Evolutionary conservation across 1,139 yeast genomes (phyloP).

Genomic region (Nakaseomyces sp.): DNA sequence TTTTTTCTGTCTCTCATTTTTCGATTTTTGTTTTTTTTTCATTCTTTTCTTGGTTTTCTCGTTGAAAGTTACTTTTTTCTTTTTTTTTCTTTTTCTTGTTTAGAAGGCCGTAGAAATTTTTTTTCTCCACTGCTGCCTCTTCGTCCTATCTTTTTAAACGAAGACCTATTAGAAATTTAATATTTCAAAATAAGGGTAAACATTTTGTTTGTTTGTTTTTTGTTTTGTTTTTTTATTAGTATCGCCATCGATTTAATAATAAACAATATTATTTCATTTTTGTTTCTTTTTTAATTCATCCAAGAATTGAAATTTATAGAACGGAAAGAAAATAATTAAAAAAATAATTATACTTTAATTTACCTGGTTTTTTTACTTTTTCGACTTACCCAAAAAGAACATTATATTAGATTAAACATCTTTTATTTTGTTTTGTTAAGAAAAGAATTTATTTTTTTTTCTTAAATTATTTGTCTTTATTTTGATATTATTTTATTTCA

Average conservation of each 20-base stretch:
- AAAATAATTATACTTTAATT: no score
- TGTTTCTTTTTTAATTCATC: no score
- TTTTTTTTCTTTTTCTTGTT: neutral
- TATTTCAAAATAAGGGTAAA: neutral
- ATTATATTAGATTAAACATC: neutral
- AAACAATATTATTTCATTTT: neutral
- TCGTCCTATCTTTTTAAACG: slow-evolving; percentile 3
- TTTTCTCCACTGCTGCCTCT: slow-evolving; percentile 5
- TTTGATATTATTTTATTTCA: neutral
- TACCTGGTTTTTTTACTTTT: neutral
- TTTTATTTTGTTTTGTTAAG: neutral
- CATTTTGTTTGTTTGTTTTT: neutral
- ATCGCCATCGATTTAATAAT: neutral
- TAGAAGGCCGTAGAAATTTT: neutral
- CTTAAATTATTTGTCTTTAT: no score
- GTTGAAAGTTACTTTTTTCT: neutral
- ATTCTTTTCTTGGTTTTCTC: neutral
- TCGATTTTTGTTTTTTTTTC: neutral
- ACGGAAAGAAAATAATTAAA: no score
- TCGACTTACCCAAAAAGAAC: no score
- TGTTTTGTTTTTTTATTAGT: neutral
- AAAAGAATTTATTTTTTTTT: no score
- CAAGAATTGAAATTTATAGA: no score
- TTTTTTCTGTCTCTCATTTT: slow-evolving; percentile 1
- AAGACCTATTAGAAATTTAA: neutral